Evolutionary conservation across 192 early-diverging fungal genomes (phyloP).

Genomic region (Ramicandelaber brevisporus): DNA sequence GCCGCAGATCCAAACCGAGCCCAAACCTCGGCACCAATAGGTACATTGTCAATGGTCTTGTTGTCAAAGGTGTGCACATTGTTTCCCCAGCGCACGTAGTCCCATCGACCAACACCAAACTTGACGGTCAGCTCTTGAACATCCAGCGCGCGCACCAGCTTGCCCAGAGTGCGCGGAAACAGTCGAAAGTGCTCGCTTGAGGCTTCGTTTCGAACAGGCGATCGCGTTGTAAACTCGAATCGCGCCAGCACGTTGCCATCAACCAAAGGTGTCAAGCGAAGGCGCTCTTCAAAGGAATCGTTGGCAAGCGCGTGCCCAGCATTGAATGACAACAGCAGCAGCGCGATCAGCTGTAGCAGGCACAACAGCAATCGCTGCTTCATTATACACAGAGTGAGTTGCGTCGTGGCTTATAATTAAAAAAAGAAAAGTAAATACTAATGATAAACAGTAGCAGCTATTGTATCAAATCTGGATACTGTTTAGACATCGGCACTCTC

Average conservation of each 20-base stretch:
- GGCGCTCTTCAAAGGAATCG: conserved; percentile 36
- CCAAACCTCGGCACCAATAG: conserved; percentile 51
- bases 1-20: conserved; percentile 32
- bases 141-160: conserved; percentile 45
- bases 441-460: no score
- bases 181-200: conserved; percentile 44
- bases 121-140: conserved; percentile 62
- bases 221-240: conserved; percentile 41
- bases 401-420: no score
- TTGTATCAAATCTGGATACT: no score
- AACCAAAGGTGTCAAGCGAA: conserved; percentile 35
- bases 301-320: not conserved
- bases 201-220: not conserved
- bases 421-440: no score
- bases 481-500: no score
- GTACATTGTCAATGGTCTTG: conserved; percentile 19
- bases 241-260: conserved; percentile 63
- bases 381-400: no score
- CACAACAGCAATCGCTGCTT: no score
- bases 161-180: conserved; percentile 62
- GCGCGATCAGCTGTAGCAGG: no score
- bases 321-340: no score
- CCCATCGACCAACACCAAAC: conserved; percentile 80
- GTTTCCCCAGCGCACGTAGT: conserved; percentile 51
- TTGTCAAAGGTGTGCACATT: conserved; percentile 10